Percentiles rank a stretch among this genome's conserved stretches.
Conservation (phyloP, 495 filamentous ascomycete genomes). For the Astrothelium subdiscretum region DNA sequence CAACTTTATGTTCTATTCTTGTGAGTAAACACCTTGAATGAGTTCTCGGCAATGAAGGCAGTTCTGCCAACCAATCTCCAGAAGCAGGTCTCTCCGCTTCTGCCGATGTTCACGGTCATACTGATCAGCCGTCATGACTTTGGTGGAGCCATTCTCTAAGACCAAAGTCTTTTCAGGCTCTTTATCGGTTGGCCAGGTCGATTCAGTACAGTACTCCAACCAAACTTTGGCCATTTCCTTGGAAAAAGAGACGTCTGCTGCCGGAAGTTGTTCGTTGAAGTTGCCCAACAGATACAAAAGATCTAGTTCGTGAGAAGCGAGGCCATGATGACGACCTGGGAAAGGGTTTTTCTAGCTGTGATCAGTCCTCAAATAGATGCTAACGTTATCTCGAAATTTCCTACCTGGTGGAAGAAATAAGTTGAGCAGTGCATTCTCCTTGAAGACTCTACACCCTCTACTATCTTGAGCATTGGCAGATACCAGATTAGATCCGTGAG, state of each 20-base stretch:
- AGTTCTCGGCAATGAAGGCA: background rate
- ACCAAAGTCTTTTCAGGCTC: background rate
- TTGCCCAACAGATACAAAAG: constrained; percentile 6
- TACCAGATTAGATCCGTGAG: background rate
- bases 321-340: background rate
- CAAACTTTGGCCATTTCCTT: constrained; percentile 8
- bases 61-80: background rate
- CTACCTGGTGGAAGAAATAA: background rate
- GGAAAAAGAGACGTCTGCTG: background rate
- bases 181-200: background rate
- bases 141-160: background rate
- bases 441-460: background rate
- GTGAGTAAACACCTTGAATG: background rate
- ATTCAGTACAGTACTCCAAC: background rate
- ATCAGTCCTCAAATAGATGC: background rate
- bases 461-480: background rate
- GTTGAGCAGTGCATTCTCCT: background rate
- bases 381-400: constrained; percentile 7
- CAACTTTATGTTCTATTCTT: no score
- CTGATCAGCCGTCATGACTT: background rate
- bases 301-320: constrained; percentile 12
- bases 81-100: background rate
- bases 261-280: background rate
- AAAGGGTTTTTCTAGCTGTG: constrained; percentile 6
- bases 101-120: background rate